Percentiles rank a stretch among this genome's conserved stretches.
phyloP scores from a whole-genome alignment of 768 basidiomycete genomes.

The Auricularia auricula-judae region DNA sequence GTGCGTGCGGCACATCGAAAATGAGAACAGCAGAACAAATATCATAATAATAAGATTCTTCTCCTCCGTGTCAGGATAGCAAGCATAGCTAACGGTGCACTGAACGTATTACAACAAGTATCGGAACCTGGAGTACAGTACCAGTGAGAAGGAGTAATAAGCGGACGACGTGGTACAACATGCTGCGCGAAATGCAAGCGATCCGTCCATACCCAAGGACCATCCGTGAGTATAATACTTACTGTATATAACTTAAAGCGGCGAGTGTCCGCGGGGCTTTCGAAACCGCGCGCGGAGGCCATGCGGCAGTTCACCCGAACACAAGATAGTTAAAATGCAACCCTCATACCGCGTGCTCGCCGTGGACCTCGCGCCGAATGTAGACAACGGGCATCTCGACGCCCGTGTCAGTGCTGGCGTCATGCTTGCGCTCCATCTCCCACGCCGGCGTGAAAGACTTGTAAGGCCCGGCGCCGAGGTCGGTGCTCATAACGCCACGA shows the following conservation, averaged over 20 bases:
- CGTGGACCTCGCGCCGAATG: neutral
- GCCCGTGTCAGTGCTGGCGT: neutral
- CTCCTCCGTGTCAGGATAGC: too few relatives aligned
- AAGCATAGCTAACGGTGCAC: too few relatives aligned
- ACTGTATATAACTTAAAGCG: neutral
- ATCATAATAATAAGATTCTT: too few relatives aligned
- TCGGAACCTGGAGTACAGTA: neutral
- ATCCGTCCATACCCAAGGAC: neutral
- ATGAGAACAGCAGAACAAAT: too few relatives aligned
- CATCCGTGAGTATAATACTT: neutral
- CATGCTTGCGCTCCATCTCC: neutral
- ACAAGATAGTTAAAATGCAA: neutral
- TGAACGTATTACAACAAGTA: too few relatives aligned
- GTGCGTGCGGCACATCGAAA: too few relatives aligned
- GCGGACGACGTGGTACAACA: neutral
- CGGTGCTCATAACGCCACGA: neutral
- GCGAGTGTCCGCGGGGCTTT: neutral
- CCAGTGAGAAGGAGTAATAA: neutral
- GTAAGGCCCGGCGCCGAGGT: neutral
- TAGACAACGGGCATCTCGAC: neutral
- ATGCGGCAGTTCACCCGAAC: neutral
- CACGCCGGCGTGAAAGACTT: neutral
- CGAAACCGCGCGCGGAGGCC: neutral
- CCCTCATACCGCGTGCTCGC: neutral
- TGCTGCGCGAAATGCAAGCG: neutral